Base-by-base conservation (phyloP, 352 stramenopile species). In the Thraustochytrium striatum region DNA sequence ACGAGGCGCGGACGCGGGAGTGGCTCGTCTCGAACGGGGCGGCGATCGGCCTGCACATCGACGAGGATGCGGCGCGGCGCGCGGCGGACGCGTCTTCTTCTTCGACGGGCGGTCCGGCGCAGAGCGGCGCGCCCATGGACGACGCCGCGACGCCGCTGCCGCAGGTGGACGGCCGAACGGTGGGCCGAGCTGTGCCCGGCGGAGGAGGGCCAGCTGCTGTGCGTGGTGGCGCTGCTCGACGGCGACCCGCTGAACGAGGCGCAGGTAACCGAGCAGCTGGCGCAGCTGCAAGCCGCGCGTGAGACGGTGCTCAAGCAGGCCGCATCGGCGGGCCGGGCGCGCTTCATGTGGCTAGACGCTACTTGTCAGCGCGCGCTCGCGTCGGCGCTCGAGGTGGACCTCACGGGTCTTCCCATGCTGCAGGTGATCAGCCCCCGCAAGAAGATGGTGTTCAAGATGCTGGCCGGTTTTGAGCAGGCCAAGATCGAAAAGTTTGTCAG, bases 261-360 rank as follows among this genome's bases (percentile, higher is more conserved):
- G 44, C 65, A 75, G 25, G n/a, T n/a, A n/a, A n/a, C n/a, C n/a
- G n/a, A n/a, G n/a, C n/a, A n/a, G 35, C 16, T 33, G 50, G 65
- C 44, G 19, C 11, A 33, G 21, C 30, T 75, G 21, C 43, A 61
- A 2, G 43, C 9, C 5, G 30, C 32, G 25, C 65, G 65, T 5
- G 41, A 58, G 32, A 75, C 65, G 47, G 33, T 61, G 16, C 30
- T 75, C 16, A n/a, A 9, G 43, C 65, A 39, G 11, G 41, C 65
- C 1, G 52, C 30, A 21, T 39, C 41, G 21, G 25, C 2, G 9
- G 13, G 41, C 11, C 65, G 61, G 65, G 13, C 68, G 32, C 44
- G 65, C 1, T 75, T 75, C 25, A 75, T 75, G 65, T 75, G 65
- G 65, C 41, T 75, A 9, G 65, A 75, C 39, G 65, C 44, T 5